Evolutionary conservation across 345 rosid species (phyloP).

Genomic region (Lepidium africanum): DNA sequence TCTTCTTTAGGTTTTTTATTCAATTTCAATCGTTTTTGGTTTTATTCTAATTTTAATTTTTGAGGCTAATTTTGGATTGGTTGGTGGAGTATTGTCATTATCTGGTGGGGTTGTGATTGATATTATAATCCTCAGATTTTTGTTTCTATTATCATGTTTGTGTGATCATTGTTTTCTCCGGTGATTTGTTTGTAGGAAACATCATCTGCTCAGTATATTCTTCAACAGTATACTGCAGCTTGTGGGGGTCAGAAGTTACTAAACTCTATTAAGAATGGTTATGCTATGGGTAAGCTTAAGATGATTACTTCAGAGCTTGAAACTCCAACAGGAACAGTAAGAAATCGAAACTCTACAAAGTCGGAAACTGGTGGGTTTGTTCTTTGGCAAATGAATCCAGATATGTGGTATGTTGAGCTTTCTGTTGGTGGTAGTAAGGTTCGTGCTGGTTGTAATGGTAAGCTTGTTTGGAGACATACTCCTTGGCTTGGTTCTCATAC

Average conservation of each 20-base stretch:
- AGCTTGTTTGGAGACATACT: conserved; percentile 90
- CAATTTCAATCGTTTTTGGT: background rate
- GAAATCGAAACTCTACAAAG: conserved; percentile 50
- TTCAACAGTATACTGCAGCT: conserved; percentile 89
- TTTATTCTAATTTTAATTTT: background rate
- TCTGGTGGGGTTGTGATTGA: conserved; percentile 5
- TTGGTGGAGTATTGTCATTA: conserved; percentile 19
- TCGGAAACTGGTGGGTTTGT: conserved; percentile 88
- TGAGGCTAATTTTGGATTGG: background rate
- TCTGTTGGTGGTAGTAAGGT: conserved; percentile 83
- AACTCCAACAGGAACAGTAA: conserved; percentile 60
- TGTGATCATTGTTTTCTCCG: background rate
- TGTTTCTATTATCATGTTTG: background rate
- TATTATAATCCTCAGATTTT: background rate
- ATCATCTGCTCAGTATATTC: conserved; percentile 83
- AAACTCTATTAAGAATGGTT: conserved; percentile 65
- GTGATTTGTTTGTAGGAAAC: conserved; percentile 46
- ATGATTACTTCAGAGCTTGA: conserved; percentile 88
- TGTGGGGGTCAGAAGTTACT: conserved; percentile 79
- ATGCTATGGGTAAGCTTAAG: conserved; percentile 87
- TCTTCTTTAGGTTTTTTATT: background rate
- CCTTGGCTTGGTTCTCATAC: conserved; percentile 95
- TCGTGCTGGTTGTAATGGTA: conserved; percentile 93
- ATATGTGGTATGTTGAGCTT: conserved; percentile 95
- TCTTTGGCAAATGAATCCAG: conserved; percentile 93